Conservation (phyloP, 345 rosid genomes). For the Hibiscus mutabilis region DNA sequence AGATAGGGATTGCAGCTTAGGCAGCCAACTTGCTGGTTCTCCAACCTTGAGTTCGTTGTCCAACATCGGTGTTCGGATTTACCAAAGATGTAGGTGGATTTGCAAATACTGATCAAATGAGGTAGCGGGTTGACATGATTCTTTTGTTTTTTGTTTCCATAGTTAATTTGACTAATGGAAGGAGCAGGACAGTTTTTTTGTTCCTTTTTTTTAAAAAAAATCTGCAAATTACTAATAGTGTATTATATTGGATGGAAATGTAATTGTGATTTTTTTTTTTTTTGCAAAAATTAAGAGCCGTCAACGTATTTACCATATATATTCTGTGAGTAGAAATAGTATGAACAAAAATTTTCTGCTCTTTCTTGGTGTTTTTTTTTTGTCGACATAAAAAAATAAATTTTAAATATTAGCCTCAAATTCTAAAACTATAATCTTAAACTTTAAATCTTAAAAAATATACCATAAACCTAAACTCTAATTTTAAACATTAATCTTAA, state of each 20-base stretch:
- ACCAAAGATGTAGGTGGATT: slow-evolving; percentile 11
- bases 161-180: not conserved
- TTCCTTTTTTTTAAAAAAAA: not conserved
- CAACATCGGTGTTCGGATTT: not conserved
- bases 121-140: not conserved
- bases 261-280: not conserved
- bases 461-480: too few species aligned
- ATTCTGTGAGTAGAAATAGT: too few species aligned
- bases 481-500: too few species aligned
- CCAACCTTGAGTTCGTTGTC: slow-evolving; percentile 15
- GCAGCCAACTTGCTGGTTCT: slow-evolving; percentile 9
- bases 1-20: slow-evolving; percentile 1
- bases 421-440: too few species aligned
- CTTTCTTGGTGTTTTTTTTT: too few species aligned
- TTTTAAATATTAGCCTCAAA: too few species aligned
- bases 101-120: not conserved
- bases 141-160: not conserved
- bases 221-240: not conserved
- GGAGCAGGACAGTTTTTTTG: not conserved
- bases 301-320: too few species aligned
- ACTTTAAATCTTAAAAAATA: too few species aligned
- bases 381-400: too few species aligned
- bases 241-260: not conserved
- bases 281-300: not conserved
- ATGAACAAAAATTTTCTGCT: too few species aligned